phyloP scores from a whole-genome alignment of 805 yeast genomes.

The Kodamaea kaohsiungensis region DNA sequence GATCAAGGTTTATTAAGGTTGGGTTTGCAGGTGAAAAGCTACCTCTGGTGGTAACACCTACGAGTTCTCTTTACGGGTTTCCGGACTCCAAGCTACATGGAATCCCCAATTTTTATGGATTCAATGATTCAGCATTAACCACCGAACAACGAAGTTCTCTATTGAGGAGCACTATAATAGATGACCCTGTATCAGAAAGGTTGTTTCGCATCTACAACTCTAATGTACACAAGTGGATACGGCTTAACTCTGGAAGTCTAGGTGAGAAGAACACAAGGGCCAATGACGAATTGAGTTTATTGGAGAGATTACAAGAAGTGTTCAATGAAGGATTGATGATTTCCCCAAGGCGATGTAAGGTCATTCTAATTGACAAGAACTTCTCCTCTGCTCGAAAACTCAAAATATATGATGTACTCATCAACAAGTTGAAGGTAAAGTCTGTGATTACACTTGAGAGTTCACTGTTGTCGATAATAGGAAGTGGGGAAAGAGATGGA shows the following conservation, averaged over 20 bases:
- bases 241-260: neutral
- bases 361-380: constrained; percentile 21
- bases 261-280: neutral
- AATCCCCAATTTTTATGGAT: constrained; percentile 21
- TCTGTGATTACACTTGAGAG: constrained; percentile 24
- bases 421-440: constrained; percentile 23
- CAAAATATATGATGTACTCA: constrained; percentile 20
- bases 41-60: constrained; percentile 13
- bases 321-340: constrained; percentile 17
- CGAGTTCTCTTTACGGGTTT: constrained; percentile 4
- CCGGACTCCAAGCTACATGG: neutral
- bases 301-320: constrained; percentile 13
- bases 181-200: neutral
- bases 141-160: constrained; percentile 14
- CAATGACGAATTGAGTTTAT: neutral
- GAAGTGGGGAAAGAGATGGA: constrained; percentile 23
- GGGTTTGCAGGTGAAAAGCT: constrained; percentile 29
- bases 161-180: neutral
- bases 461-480: constrained; percentile 21
- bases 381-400: constrained; percentile 18
- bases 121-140: constrained; percentile 23
- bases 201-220: constrained; percentile 13
- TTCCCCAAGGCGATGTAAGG: constrained; percentile 21
- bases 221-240: constrained; percentile 13
- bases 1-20: constrained; percentile 19